phyloP scores from a whole-genome alignment of 495 filamentous ascomycete genomes.

The Penicillium parvum region DNA sequence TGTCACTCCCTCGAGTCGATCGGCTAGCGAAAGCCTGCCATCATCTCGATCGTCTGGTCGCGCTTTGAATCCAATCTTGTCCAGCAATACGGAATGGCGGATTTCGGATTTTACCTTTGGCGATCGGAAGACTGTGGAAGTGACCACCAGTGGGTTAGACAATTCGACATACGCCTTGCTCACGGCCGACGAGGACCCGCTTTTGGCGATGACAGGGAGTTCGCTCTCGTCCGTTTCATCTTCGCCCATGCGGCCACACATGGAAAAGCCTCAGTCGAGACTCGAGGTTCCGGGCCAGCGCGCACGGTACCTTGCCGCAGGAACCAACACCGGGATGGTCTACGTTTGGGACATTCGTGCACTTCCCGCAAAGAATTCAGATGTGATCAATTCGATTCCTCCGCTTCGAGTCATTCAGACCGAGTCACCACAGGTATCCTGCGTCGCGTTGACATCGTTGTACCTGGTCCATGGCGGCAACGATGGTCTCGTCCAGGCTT shows the following conservation, averaged over 20 bases:
- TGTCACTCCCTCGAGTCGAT: constrained; percentile 4
- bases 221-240: constrained; percentile 56
- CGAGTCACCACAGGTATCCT: constrained; percentile 83
- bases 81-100: constrained; percentile 51
- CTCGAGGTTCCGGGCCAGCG: constrained; percentile 74
- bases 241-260: constrained; percentile 52
- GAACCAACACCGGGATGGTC: constrained; percentile 73
- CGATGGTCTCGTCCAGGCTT: constrained; percentile 92
- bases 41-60: constrained; percentile 30
- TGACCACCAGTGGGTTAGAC: constrained; percentile 75
- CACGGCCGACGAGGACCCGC: constrained; percentile 71
- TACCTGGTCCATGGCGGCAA: constrained; percentile 91
- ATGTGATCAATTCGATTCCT: constrained; percentile 49
- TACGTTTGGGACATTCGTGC: constrained; percentile 82
- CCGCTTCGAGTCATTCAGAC: constrained; percentile 83
- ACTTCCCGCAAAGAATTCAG: constrained; percentile 46
- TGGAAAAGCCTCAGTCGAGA: constrained; percentile 34
- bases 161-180: constrained; percentile 65
- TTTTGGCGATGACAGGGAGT: constrained; percentile 51
- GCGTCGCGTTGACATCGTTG: constrained; percentile 78
- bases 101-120: constrained; percentile 54
- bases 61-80: constrained; percentile 11
- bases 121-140: constrained; percentile 46
- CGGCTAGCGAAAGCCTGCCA: constrained; percentile 14
- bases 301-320: constrained; percentile 74